phyloP scores from a whole-genome alignment of 108 stramenopile species.

The Cyclotella distinguenda region DNA sequence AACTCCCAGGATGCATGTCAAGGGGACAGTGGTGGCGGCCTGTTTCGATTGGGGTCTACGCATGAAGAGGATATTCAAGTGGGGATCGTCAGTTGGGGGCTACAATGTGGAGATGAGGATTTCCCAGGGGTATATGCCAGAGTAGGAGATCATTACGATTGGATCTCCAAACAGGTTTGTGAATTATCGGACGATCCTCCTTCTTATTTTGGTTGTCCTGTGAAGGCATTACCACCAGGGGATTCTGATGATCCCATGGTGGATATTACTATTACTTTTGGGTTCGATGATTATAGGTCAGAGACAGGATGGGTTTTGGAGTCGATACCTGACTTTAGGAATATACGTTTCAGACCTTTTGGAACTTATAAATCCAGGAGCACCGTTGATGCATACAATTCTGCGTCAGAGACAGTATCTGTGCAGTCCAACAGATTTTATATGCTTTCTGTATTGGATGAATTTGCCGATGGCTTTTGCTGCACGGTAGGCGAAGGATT shows the following conservation, averaged over 20 bases:
- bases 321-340: constrained; percentile 46
- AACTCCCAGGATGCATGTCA: constrained; percentile 44
- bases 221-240: constrained; percentile 24
- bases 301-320: constrained; percentile 44
- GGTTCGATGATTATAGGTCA: constrained; percentile 32
- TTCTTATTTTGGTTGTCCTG: constrained; percentile 27
- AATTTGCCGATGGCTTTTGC: constrained; percentile 47
- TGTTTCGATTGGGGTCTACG: constrained; percentile 32
- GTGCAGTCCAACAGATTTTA: constrained; percentile 36
- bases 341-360: constrained; percentile 31
- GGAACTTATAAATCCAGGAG: constrained; percentile 23
- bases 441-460: constrained; percentile 37
- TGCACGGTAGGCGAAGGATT: constrained; percentile 36
- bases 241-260: constrained; percentile 21
- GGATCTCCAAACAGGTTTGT: constrained; percentile 34
- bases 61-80: constrained; percentile 35
- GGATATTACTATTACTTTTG: constrained; percentile 26
- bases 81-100: constrained; percentile 49
- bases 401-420: constrained; percentile 26
- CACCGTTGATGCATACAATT: constrained; percentile 31
- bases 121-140: constrained; percentile 42
- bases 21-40: constrained; percentile 45
- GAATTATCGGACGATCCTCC: constrained; percentile 45
- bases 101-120: constrained; percentile 31
- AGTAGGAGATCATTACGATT: constrained; percentile 36